Conservation (phyloP, 352 stramenopile genomes). For the Paralagenidium karlingii region DNA sequence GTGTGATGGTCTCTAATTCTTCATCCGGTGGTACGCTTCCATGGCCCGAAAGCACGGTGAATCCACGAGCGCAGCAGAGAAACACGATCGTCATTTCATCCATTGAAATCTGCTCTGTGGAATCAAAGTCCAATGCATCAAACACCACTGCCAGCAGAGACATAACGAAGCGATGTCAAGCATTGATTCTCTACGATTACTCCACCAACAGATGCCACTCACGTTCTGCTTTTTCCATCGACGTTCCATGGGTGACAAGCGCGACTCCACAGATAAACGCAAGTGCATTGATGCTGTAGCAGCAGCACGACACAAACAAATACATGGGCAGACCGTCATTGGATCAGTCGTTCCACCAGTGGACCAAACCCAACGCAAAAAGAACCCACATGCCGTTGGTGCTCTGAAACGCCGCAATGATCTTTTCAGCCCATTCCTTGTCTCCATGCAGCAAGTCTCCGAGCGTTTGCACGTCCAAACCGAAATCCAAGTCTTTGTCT, state of each 20-base stretch:
- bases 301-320: not conserved
- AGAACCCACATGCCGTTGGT: conserved; percentile 46
- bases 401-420: conserved; percentile 42
- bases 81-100: conserved; percentile 70
- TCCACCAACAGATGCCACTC: not conserved
- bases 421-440: conserved; percentile 32
- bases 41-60: conserved; percentile 29
- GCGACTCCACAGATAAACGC: conserved; percentile 47
- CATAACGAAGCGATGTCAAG: not conserved
- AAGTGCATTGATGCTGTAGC: conserved; percentile 39
- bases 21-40: conserved; percentile 36
- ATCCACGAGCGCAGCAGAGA: conserved; percentile 34
- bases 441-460: conserved; percentile 30
- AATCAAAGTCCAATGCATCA: conserved; percentile 61
- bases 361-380: too few species aligned
- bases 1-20: conserved; percentile 33
- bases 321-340: not conserved
- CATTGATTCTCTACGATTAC: too few species aligned
- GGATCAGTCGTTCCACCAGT: not conserved
- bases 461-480: conserved; percentile 32
- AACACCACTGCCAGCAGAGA: conserved; percentile 34
- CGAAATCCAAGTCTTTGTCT: conserved; percentile 66
- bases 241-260: conserved; percentile 23
- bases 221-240: conserved; percentile 43
- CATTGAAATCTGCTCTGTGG: conserved; percentile 59